Base-by-base conservation (phyloP, 352 stramenopile genomes). In the Globisporangium polare region DNA sequence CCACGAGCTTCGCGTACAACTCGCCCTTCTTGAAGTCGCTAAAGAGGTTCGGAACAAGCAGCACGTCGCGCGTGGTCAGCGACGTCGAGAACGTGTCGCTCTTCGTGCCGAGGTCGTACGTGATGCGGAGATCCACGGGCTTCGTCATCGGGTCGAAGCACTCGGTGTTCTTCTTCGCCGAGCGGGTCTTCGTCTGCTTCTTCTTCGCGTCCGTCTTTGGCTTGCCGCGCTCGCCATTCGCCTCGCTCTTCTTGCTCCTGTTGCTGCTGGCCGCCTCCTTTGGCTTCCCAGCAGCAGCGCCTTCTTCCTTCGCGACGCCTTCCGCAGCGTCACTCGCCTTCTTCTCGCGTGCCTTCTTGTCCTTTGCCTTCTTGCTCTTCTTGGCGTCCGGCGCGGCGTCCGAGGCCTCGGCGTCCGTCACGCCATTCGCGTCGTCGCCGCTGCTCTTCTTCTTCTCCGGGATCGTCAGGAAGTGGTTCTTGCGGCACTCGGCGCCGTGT, bases 131-230 rank as follows among this genome's bases (percentile, higher is more conserved):
- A 60, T 92, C 80, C 53, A 90, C 80, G 8, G 80, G 79, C 53
- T 76, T 79, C 42, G 66, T 86, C 72, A 84, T 88, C 37, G 80
- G 83, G 39, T 83, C 76, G 33, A 88, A 92, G 54, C 63, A 79
- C 63, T 92, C 83, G n/a, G 83, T 90, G 74, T 92, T 92, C 67
- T 88, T 88, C 68, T 87, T 88, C 46, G 68, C 66, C 20, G 64
- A n/a, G 49, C 70, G 70, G n/a, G 58, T 54, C 53, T 70, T 73
- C 35, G 78, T 45, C 22, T 60, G 46, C 49, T 80, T 58, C 45
- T 71, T 69, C 43, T 80, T 75, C 61, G 76, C 68, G 47, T 81
- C 67, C 42, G 68, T 55, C 26, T 78, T 71, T 0, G 50, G 29
- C 29, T 43, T 53, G 24, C 5, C 18, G 20, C 73, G 66, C 31